Evolutionary conservation across 2,329 filamentous ascomycete species (phyloP).

Genomic region (Fusarium longipes): DNA sequence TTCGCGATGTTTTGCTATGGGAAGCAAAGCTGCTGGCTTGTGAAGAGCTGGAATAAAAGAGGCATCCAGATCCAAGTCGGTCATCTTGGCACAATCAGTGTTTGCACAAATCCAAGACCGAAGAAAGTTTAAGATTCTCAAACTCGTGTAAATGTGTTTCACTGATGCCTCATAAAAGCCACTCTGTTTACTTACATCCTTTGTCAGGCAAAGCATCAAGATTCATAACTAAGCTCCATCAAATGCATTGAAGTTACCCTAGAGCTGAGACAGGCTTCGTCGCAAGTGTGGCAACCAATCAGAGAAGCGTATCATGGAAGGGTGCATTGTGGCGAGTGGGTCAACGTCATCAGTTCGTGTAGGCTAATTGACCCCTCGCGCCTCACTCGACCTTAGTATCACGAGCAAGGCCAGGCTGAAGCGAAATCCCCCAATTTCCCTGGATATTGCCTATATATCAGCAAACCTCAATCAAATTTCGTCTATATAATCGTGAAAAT

Average conservation of each 20-base stretch:
- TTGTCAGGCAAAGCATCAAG: neutral
- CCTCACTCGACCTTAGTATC: constrained; percentile 49
- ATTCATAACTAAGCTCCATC: neutral
- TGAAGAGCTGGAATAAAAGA: constrained; percentile 83
- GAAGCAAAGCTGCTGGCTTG: constrained; percentile 84
- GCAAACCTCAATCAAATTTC: constrained; percentile 19
- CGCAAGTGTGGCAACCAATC: constrained; percentile 18
- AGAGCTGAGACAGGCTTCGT: constrained; percentile 9
- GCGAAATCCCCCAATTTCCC: constrained; percentile 46
- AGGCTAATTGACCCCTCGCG: constrained; percentile 48
- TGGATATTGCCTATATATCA: constrained; percentile 16
- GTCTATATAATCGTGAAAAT: constrained; percentile 1
- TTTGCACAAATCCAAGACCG: neutral
- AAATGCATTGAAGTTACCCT: constrained; percentile 28
- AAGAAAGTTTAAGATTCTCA: neutral
- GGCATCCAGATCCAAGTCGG: constrained; percentile 67
- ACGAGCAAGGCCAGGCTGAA: constrained; percentile 44
- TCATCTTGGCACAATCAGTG: constrained; percentile 53
- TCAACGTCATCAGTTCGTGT: constrained; percentile 55
- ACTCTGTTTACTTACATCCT: neutral
- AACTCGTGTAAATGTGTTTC: neutral
- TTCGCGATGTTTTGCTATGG: constrained; percentile 85
- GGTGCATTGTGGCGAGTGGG: constrained; percentile 49
- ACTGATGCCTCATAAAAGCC: neutral
- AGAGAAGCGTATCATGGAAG: neutral